These are phyloP conservation scores for Imleria badia DNA, from an alignment of 768 basidiomycete species.

Conservation along the genomic window DNA sequence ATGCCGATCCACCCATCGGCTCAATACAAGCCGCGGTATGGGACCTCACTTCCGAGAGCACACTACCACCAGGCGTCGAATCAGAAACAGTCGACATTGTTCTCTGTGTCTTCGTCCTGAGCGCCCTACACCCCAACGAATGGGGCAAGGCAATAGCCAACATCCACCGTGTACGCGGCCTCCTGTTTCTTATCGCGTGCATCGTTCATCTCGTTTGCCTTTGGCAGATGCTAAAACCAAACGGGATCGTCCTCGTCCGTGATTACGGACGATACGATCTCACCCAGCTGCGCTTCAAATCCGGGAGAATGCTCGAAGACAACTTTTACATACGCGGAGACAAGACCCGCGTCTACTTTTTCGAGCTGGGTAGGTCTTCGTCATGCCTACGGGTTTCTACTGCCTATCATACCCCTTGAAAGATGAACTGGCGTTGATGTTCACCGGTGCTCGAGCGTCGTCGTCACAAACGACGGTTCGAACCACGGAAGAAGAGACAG, in stretches of 20 bases:
- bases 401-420: neutral
- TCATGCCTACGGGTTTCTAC: neutral
- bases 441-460: conserved; percentile 60
- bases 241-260: conserved; percentile 78
- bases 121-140: conserved; percentile 90
- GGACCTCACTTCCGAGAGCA: conserved; percentile 73
- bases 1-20: conserved; percentile 64
- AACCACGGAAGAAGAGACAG: conserved; percentile 37
- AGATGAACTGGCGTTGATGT: conserved; percentile 81
- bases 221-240: conserved; percentile 83
- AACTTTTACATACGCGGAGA: conserved; percentile 97
- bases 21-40: conserved; percentile 80
- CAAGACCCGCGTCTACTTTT: conserved; percentile 97
- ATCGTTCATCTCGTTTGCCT: neutral
- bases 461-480: conserved; percentile 30
- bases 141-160: conserved; percentile 85
- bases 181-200: neutral
- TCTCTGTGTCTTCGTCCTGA: conserved; percentile 92
- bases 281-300: conserved; percentile 92
- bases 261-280: conserved; percentile 97
- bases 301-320: conserved; percentile 81
- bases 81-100: conserved; percentile 81
- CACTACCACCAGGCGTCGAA: conserved; percentile 61
- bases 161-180: conserved; percentile 60
- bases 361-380: conserved; percentile 65